Conservation (phyloP, 768 basidiomycete species). For the Pleurotus giganteus region DNA sequence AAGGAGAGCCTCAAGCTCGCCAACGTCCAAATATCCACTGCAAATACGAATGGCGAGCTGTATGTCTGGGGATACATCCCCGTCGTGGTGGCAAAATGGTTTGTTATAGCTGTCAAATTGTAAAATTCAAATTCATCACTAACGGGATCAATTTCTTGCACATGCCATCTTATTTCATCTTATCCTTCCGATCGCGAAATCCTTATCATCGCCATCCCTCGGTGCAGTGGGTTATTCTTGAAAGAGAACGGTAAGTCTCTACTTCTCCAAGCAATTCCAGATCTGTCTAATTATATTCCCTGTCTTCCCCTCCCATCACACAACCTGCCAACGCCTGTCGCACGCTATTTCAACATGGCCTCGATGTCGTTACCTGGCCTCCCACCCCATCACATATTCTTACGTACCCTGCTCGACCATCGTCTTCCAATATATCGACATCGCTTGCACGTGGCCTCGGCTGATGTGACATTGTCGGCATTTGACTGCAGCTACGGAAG, state of each 20-base stretch:
- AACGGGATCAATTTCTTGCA: not conserved
- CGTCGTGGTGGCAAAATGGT: slow-evolving; percentile 98
- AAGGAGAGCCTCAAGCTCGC: slow-evolving; percentile 83
- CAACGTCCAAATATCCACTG: slow-evolving; percentile 91
- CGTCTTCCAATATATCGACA: not conserved
- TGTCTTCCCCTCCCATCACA: too few species aligned
- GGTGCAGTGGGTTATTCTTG: slow-evolving; percentile 78
- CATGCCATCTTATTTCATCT: not conserved
- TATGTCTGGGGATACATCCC: slow-evolving; percentile 95
- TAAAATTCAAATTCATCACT: not conserved
- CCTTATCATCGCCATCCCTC: slow-evolving; percentile 8
- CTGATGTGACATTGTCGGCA: too few species aligned
- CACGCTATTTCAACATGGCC: too few species aligned
- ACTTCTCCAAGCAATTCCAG: not conserved
- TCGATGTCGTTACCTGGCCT: too few species aligned
- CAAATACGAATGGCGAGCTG: slow-evolving; percentile 75
- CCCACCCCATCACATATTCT: too few species aligned
- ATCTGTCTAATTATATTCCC: not conserved
- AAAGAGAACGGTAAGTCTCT: slow-evolving; percentile 79
- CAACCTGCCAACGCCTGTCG: too few species aligned
- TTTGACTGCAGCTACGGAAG: slow-evolving; percentile 72
- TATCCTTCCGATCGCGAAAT: not conserved
- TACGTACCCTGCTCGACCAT: too few species aligned
- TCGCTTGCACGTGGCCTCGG: too few species aligned
- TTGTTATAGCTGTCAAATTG: slow-evolving; percentile 19